A percentile compares a stretch with the other conserved stretches of the same genome.
phyloP scores from a whole-genome alignment of 805 yeast species.

The Barnettozyma botsteinii region DNA sequence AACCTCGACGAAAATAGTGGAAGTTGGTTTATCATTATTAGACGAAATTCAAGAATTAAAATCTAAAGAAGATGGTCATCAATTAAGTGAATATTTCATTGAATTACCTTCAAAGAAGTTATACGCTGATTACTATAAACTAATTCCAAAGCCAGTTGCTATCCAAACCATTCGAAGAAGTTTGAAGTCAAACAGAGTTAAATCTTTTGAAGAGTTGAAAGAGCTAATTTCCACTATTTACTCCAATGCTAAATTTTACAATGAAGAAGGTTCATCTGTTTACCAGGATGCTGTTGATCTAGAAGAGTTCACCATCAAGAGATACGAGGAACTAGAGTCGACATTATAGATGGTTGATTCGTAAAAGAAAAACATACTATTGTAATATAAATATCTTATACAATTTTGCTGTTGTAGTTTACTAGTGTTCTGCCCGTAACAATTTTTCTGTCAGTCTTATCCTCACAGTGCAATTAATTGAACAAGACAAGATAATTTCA shows the following conservation, averaged over 20 bases:
- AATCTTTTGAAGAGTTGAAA: slow-evolving; percentile 40
- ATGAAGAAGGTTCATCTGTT: slow-evolving; percentile 87
- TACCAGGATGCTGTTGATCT: slow-evolving; percentile 69
- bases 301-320: slow-evolving; percentile 71
- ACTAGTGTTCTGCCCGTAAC: not conserved
- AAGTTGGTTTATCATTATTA: slow-evolving; percentile 34
- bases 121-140: slow-evolving; percentile 78
- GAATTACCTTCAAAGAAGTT: slow-evolving; percentile 64
- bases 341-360: slow-evolving; percentile 1
- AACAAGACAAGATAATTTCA: too few species aligned
- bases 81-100: slow-evolving; percentile 51
- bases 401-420: not conserved
- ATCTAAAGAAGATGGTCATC: slow-evolving; percentile 43
- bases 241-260: slow-evolving; percentile 79
- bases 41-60: slow-evolving; percentile 36
- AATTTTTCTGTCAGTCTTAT: too few species aligned
- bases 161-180: slow-evolving; percentile 55
- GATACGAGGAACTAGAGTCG: slow-evolving; percentile 16
- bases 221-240: slow-evolving; percentile 69
- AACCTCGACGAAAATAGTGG: slow-evolving; percentile 21
- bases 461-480: too few species aligned
- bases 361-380: not conserved
- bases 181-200: slow-evolving; percentile 44
- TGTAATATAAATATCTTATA: not conserved
- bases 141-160: slow-evolving; percentile 57